A percentile compares a stretch with the other conserved stretches of the same genome.
Conservation (phyloP, 306 rosid genomes). For the Dryas drummondii region DNA sequence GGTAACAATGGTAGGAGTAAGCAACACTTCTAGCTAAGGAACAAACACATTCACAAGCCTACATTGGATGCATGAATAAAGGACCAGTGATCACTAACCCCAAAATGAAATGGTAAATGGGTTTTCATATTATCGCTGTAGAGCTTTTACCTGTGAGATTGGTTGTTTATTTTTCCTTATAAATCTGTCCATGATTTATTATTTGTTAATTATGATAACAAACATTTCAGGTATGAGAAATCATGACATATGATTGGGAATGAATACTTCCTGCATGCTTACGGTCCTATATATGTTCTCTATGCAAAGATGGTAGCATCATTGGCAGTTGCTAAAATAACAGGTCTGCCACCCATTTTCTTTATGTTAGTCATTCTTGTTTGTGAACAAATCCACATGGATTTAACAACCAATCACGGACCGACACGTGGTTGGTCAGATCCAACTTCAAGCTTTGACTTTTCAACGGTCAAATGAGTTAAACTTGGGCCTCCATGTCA, state of each 20-base stretch:
- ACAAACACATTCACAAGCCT: conserved; percentile 30
- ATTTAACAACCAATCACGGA: no score
- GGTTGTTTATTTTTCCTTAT: not conserved
- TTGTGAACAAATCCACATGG: no score
- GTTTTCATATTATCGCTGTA: not conserved
- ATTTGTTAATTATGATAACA: not conserved
- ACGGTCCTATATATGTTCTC: conserved; percentile 40
- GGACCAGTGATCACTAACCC: conserved; percentile 42
- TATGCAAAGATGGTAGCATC: conserved; percentile 37
- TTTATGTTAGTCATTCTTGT: not conserved
- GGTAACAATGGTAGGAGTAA: conserved; percentile 51
- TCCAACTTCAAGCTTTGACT: no score
- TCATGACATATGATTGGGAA: conserved; percentile 36
- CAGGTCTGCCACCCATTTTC: conserved; percentile 19
- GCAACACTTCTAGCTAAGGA: conserved; percentile 42
- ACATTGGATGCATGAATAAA: conserved; percentile 51
- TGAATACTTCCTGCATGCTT: conserved; percentile 39
- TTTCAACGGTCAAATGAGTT: no score
- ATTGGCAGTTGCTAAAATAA: conserved; percentile 36
- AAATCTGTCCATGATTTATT: not conserved
- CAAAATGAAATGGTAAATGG: conserved; percentile 34
- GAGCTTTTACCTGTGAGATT: not conserved
- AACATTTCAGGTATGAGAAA: conserved; percentile 40
- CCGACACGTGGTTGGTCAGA: no score
- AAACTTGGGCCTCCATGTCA: no score